phyloP scores from a whole-genome alignment of 192 early-diverging fungal genomes.

The Entomortierella parvispora region DNA sequence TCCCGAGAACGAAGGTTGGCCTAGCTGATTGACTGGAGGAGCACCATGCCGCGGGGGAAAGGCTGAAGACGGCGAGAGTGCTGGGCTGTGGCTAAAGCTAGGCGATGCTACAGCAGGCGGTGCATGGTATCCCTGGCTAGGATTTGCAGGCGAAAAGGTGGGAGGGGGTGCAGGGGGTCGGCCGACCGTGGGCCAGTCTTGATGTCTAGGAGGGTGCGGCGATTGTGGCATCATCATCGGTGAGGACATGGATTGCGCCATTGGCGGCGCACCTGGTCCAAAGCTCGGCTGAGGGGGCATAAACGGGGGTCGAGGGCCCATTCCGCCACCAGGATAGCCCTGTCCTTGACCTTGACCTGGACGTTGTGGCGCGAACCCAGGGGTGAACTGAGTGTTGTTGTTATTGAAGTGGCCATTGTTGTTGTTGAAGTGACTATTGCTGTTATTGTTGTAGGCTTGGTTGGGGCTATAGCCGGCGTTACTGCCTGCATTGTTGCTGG shows the following conservation, averaged over 20 bases:
- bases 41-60: too few relatives aligned
- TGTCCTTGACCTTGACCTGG: not conserved
- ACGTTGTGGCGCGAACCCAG: constrained; percentile 7
- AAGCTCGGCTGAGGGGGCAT: constrained; percentile 17
- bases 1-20: not conserved
- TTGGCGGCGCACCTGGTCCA: constrained; percentile 17
- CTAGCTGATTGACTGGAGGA: too few relatives aligned
- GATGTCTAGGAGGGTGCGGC: constrained; percentile 25
- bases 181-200: constrained; percentile 38
- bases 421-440: constrained; percentile 1
- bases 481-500: constrained; percentile 16
- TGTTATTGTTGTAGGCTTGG: not conserved
- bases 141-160: constrained; percentile 11
- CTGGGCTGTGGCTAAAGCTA: constrained; percentile 8
- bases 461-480: not conserved
- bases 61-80: not conserved
- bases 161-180: constrained; percentile 10
- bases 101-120: constrained; percentile 1
- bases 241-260: constrained; percentile 8
- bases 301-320: constrained; percentile 11
- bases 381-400: constrained; percentile 1
- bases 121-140: not conserved
- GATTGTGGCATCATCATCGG: constrained; percentile 25
- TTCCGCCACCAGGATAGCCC: constrained; percentile 7
- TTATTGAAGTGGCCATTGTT: too few relatives aligned